These are phyloP conservation scores for Lactarius evosmus DNA, from an alignment of 768 basidiomycete species.

Conservation along the genomic window DNA sequence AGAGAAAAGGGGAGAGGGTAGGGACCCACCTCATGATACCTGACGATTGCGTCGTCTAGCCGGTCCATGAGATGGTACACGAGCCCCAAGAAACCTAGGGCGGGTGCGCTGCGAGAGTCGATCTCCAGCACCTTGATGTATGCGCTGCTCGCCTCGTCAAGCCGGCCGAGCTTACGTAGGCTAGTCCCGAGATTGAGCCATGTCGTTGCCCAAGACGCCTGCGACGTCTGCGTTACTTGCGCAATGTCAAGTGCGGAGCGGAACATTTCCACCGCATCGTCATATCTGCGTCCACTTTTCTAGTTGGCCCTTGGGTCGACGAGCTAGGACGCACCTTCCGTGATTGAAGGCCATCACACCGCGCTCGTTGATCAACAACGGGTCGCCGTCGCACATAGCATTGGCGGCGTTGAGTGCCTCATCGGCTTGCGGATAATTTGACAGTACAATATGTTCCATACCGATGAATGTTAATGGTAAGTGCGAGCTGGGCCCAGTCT, in stretches of 20 bases:
- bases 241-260: constrained; percentile 75
- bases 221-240: constrained; percentile 79
- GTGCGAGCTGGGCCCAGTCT: constrained; percentile 69
- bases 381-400: constrained; percentile 81
- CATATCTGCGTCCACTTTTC: constrained; percentile 50
- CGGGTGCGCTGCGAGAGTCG: constrained; percentile 78
- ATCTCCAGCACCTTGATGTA: constrained; percentile 83
- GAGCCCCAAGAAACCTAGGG: constrained; percentile 87
- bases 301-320: not conserved
- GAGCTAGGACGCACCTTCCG: constrained; percentile 55
- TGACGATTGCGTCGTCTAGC: constrained; percentile 76
- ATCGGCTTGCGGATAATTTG: constrained; percentile 75
- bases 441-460: constrained; percentile 95
- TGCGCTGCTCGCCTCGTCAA: constrained; percentile 62
- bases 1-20: not conserved
- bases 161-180: constrained; percentile 63
- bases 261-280: constrained; percentile 68
- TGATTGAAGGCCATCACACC: constrained; percentile 92
- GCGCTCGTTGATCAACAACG: constrained; percentile 85
- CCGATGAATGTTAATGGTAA: constrained; percentile 93
- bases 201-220: constrained; percentile 83
- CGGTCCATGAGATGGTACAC: constrained; percentile 74
- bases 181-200: constrained; percentile 93
- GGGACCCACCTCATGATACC: constrained; percentile 81
- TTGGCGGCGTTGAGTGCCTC: constrained; percentile 85